Evolutionary conservation across 345 rosid species (phyloP).

Genomic region (Citrus australasica): DNA sequence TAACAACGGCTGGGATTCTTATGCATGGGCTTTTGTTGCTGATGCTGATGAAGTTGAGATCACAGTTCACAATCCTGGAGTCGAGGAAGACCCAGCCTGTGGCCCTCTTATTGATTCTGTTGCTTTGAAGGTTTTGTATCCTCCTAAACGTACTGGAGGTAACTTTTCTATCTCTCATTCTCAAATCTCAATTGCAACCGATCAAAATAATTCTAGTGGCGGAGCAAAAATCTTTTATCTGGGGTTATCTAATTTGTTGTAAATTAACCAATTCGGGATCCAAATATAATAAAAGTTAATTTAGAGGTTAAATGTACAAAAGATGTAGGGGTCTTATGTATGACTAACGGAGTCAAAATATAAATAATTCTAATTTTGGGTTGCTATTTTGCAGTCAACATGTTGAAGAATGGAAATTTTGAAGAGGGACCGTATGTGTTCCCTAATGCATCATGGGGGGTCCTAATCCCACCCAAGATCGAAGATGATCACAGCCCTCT

Average conservation of each 20-base stretch:
- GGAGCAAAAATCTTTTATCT: too few species aligned
- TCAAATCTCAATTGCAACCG: background rate
- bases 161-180: background rate
- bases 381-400: slow-evolving; percentile 25
- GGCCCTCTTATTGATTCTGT: slow-evolving; percentile 77
- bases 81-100: slow-evolving; percentile 71
- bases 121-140: slow-evolving; percentile 48
- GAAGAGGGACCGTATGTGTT: slow-evolving; percentile 54
- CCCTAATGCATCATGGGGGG: slow-evolving; percentile 51
- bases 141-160: slow-evolving; percentile 47
- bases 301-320: background rate
- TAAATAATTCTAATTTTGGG: background rate
- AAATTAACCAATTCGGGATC: too few species aligned
- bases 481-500: slow-evolving; percentile 52
- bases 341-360: rapidly evolving
- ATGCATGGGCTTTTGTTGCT: slow-evolving; percentile 72
- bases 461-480: slow-evolving; percentile 46
- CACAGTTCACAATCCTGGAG: slow-evolving; percentile 69
- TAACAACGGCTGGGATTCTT: slow-evolving; percentile 83
- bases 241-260: too few species aligned
- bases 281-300: too few species aligned
- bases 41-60: slow-evolving; percentile 37
- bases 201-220: too few species aligned
- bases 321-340: background rate
- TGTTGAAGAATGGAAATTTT: slow-evolving; percentile 42